A percentile compares a stretch with the other conserved stretches of the same genome.
These are phyloP conservation scores for Salix udensis DNA, from an alignment of 345 rosid genomes.

Conservation along the genomic window DNA sequence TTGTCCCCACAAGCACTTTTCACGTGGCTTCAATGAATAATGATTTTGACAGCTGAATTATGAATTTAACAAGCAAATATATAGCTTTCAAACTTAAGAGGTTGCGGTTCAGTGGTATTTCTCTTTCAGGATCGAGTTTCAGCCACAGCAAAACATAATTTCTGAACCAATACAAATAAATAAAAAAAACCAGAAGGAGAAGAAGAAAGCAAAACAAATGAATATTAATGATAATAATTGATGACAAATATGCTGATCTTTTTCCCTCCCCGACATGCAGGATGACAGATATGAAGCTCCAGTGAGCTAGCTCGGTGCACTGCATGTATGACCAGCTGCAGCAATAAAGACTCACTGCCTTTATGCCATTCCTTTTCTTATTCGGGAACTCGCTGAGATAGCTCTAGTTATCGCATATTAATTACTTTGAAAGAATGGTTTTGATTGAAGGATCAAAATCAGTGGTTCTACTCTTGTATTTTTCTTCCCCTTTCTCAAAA, in stretches of 20 bases:
- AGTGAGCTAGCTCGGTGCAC: neutral
- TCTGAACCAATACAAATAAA: neutral
- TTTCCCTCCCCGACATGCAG: conserved; percentile 24
- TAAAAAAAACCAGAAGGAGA: too few relatives aligned
- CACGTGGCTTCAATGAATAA: conserved; percentile 34
- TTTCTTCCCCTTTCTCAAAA: neutral
- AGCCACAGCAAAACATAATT: neutral
- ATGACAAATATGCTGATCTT: neutral
- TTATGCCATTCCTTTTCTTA: neutral
- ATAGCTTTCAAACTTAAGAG: neutral
- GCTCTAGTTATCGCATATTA: neutral
- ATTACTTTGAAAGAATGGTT: neutral
- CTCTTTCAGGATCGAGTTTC: neutral
- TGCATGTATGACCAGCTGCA: conserved; percentile 5
- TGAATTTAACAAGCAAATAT: neutral
- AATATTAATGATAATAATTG: neutral
- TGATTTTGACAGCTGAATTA: neutral
- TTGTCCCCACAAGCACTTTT: conserved; percentile 25
- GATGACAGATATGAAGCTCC: conserved; percentile 50
- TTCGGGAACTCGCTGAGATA: neutral
- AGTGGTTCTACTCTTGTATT: conserved; percentile 1
- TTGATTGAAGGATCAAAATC: conserved; percentile 10
- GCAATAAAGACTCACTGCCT: conserved; percentile 21
- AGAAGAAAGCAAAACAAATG: too few relatives aligned
- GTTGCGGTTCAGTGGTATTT: neutral